These are phyloP conservation scores for Sindora glabra DNA, from an alignment of 306 rosid species.

Conservation along the genomic window DNA sequence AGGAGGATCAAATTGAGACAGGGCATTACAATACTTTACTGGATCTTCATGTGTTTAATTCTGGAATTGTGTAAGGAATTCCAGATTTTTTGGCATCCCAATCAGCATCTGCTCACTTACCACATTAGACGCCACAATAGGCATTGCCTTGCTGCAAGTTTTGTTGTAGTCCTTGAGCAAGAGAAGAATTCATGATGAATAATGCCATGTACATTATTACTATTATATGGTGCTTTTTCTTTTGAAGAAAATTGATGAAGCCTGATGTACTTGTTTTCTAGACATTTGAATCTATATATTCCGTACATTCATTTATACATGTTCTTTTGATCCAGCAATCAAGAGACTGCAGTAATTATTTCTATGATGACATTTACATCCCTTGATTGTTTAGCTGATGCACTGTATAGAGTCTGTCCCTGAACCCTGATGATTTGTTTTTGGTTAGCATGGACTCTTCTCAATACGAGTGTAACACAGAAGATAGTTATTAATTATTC, in stretches of 20 bases:
- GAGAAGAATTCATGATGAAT: background rate
- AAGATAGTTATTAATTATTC: no score
- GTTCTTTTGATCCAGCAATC: background rate
- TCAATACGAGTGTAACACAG: no score
- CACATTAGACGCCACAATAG: background rate
- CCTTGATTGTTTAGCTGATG: background rate
- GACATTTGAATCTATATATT: background rate
- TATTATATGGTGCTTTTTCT: background rate
- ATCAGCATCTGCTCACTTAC: background rate
- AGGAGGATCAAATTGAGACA: conserved; percentile 75
- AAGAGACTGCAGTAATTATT: background rate
- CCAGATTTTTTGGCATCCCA: background rate
- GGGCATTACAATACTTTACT: conserved; percentile 67
- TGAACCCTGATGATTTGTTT: no score
- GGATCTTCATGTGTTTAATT: conserved; percentile 55
- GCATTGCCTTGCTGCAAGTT: background rate
- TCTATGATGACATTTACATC: no score
- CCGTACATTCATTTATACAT: background rate
- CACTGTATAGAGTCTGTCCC: no score
- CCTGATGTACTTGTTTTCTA: background rate
- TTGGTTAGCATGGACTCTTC: no score
- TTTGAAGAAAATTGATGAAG: background rate
- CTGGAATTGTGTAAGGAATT: conserved; percentile 23
- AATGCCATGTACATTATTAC: no score
- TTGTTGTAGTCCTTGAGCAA: background rate